A percentile compares a stretch with the other conserved stretches of the same genome.
Conservation (phyloP, 176 grass and related monocot genomes). For the Echinochloa phyllopogon region DNA sequence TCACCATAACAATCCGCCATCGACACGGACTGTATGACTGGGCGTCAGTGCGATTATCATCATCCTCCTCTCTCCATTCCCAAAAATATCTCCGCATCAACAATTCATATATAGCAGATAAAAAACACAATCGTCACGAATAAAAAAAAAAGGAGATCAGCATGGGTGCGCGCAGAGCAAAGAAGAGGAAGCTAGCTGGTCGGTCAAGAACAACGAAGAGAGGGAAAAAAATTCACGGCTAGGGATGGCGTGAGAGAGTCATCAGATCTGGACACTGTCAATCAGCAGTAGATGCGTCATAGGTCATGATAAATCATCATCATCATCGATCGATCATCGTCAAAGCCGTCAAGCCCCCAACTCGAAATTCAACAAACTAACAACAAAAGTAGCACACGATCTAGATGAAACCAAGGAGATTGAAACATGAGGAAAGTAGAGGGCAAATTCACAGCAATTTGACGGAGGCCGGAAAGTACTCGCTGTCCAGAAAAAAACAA, state of each 20-base stretch:
- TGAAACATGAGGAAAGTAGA: neutral
- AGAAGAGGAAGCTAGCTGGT: too few relatives aligned
- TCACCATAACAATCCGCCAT: slow-evolving; percentile 24
- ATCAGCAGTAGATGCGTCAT: slow-evolving; percentile 21
- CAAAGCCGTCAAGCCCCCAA: neutral
- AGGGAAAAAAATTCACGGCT: too few relatives aligned
- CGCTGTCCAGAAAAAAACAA: too few relatives aligned
- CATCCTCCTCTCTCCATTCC: neutral
- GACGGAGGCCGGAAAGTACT: too few relatives aligned
- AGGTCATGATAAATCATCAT: slow-evolving; percentile 13
- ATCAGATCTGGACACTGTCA: slow-evolving; percentile 22
- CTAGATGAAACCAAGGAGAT: neutral
- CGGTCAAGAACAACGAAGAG: too few relatives aligned
- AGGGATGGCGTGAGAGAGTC: neutral
- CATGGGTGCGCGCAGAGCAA: too few relatives aligned
- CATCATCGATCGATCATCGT: neutral
- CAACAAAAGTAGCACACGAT: neutral
- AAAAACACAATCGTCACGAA: too few relatives aligned
- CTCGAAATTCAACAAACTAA: neutral
- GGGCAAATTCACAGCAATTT: neutral
- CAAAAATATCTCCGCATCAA: neutral
- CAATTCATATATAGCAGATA: too few relatives aligned
- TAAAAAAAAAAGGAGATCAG: too few relatives aligned
- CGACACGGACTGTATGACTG: slow-evolving; percentile 29
- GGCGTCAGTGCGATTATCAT: slow-evolving; percentile 16